phyloP scores from a whole-genome alignment of 192 early-diverging fungal genomes.

The Rhizophagus sp. region DNA sequence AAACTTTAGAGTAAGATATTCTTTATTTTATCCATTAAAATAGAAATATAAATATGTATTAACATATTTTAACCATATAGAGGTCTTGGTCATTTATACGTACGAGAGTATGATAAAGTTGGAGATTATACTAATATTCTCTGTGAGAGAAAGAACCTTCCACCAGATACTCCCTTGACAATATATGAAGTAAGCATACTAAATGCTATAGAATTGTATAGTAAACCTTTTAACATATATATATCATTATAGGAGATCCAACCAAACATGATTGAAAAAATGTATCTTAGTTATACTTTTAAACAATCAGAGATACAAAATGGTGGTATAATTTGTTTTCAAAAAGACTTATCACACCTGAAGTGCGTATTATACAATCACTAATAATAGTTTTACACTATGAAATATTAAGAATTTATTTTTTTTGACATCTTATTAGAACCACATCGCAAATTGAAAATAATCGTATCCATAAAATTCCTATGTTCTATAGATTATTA shows the following conservation, averaged over 20 bases:
- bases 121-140: constrained; percentile 61
- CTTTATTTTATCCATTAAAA: not conserved
- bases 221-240: too few relatives aligned
- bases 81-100: constrained; percentile 59
- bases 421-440: too few relatives aligned
- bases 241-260: constrained; percentile 77
- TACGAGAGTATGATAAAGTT: constrained; percentile 54
- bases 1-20: constrained; percentile 58
- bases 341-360: constrained; percentile 50
- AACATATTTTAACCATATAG: constrained; percentile 25
- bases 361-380: not conserved
- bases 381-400: too few relatives aligned
- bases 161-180: constrained; percentile 56
- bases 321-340: constrained; percentile 92
- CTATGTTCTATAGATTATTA: too few relatives aligned
- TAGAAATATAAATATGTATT: constrained; percentile 24
- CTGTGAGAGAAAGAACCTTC: constrained; percentile 52
- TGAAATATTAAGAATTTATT: too few relatives aligned
- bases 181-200: constrained; percentile 59
- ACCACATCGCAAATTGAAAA: too few relatives aligned
- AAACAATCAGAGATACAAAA: constrained; percentile 78
- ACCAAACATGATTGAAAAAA: constrained; percentile 84
- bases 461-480: too few relatives aligned
- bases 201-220: not conserved
- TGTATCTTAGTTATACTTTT: constrained; percentile 69